Evolutionary conservation across 345 rosid genomes (phyloP).

Genomic region (Dipteronia sinensis): DNA sequence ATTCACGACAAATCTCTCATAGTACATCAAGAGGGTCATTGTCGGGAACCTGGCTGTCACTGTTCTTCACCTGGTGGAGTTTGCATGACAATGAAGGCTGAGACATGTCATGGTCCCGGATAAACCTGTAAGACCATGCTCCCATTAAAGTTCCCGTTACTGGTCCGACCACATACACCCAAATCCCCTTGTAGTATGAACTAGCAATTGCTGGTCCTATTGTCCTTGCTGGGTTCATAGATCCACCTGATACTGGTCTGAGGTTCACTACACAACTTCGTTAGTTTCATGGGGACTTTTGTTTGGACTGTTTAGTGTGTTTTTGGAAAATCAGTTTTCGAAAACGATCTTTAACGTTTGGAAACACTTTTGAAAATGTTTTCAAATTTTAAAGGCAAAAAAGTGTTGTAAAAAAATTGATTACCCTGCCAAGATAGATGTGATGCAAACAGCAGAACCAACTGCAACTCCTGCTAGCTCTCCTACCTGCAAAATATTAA

Average conservation of each 20-base stretch:
- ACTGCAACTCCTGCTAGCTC: constrained; percentile 62
- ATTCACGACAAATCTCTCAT: not conserved
- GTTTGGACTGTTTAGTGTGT: not conserved
- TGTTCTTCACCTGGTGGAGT: constrained; percentile 22
- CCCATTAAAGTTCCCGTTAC: constrained; percentile 45
- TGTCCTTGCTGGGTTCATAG: constrained; percentile 66
- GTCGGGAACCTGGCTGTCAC: constrained; percentile 13
- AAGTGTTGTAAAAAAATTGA: no score
- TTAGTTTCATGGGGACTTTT: not conserved
- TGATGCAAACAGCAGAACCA: constrained; percentile 57
- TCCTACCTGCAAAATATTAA: constrained; percentile 36
- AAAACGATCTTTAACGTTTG: no score
- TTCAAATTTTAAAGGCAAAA: not conserved
- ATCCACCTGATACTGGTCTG: constrained; percentile 59
- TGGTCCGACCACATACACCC: constrained; percentile 59
- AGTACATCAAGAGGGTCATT: constrained; percentile 21
- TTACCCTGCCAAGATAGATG: constrained; percentile 62
- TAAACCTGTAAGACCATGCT: constrained; percentile 42
- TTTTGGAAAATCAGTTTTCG: no score
- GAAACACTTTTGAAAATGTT: no score
- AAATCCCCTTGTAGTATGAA: constrained; percentile 43
- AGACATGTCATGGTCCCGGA: constrained; percentile 33
- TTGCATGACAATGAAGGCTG: constrained; percentile 31
- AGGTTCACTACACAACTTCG: constrained; percentile 20
- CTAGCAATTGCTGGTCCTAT: constrained; percentile 57